Conservation (phyloP, 176 grass and related monocot genomes). For the Areca catechu region DNA sequence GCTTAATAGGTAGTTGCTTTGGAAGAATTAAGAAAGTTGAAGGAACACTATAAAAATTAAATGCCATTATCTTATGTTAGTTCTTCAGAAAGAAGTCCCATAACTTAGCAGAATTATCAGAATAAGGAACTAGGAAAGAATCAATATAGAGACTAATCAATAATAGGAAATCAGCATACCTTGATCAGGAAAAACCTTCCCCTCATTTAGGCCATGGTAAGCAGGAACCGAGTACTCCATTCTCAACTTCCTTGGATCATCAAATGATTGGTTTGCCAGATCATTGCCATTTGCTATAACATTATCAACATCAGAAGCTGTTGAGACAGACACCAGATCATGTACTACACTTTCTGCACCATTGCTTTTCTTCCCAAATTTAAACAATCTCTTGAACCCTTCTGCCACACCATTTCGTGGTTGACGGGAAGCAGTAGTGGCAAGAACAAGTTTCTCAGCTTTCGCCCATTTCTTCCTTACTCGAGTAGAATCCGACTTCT, state of each 20-base stretch:
- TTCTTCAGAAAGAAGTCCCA: too few species aligned
- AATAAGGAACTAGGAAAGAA: too few species aligned
- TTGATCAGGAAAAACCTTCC: background rate
- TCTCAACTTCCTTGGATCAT: constrained; percentile 5
- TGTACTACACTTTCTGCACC: background rate
- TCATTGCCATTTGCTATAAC: constrained; percentile 8
- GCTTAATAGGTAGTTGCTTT: too few species aligned
- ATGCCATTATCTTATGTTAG: too few species aligned
- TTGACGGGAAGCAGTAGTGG: constrained; percentile 7
- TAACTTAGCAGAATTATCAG: too few species aligned
- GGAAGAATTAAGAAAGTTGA: too few species aligned
- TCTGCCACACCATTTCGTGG: constrained; percentile 32
- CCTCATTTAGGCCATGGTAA: background rate
- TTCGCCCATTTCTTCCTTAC: constrained; percentile 32
- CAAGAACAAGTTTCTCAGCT: constrained; percentile 23
- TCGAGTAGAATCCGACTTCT: background rate
- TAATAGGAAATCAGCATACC: background rate
- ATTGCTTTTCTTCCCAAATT: constrained; percentile 34
- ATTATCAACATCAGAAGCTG: constrained; percentile 1
- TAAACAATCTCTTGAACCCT: constrained; percentile 50
- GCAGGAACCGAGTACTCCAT: background rate
- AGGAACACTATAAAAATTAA: too few species aligned
- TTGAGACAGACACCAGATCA: background rate
- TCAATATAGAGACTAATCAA: too few species aligned
- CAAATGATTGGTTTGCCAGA: background rate